Evolutionary conservation across 2,329 filamentous ascomycete species (phyloP).

Genomic region (Trichoderma afroharzianum): DNA sequence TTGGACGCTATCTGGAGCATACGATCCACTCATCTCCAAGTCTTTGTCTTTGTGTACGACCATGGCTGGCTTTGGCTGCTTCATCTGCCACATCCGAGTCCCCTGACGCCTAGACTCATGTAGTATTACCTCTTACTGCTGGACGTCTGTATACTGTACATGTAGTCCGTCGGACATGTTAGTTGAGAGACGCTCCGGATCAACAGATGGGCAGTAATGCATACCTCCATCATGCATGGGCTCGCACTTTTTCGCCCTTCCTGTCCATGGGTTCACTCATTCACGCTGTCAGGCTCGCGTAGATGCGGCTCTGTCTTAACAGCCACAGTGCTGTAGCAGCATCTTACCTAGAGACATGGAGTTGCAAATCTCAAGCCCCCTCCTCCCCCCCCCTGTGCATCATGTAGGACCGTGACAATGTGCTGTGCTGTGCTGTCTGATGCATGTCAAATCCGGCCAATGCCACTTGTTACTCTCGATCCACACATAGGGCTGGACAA

Average conservation of each 20-base stretch:
- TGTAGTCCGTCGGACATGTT: neutral
- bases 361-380: neutral
- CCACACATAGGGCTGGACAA: slow-evolving; percentile 15
- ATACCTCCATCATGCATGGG: neutral
- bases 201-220: slow-evolving; percentile 1
- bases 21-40: neutral
- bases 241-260: neutral
- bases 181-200: neutral
- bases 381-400: neutral
- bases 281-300: neutral
- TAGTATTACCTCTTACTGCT: neutral
- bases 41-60: neutral
- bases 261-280: neutral
- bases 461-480: neutral
- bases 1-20: neutral
- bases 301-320: neutral
- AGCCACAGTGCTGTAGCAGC: neutral
- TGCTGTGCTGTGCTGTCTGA: neutral
- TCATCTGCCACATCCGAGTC: neutral
- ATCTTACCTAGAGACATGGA: neutral
- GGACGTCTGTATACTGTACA: neutral
- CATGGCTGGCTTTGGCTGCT: neutral
- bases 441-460: slow-evolving; percentile 3
- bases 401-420: neutral
- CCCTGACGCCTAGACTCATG: neutral